A percentile compares a stretch with the other conserved stretches of the same genome.
Conservation (phyloP, 192 early-diverging fungal species). For the Coemansia sp. region DNA sequence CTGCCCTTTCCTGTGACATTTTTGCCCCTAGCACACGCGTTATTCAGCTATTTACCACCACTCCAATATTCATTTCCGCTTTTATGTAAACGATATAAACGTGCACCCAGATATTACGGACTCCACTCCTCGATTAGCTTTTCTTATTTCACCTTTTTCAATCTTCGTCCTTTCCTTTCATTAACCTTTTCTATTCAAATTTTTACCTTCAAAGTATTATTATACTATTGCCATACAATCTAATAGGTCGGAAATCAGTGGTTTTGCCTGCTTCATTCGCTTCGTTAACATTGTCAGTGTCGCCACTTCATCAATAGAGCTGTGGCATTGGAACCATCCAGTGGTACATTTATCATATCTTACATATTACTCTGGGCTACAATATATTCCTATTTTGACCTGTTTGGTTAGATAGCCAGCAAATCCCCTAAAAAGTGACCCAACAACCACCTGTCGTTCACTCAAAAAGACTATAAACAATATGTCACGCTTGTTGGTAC, state of each 20-base stretch:
- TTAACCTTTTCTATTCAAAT: neutral
- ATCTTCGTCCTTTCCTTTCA: neutral
- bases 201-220: neutral
- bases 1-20: neutral
- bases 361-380: too few species aligned
- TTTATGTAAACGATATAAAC: neutral
- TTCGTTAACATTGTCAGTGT: too few species aligned
- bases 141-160: neutral
- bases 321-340: too few species aligned
- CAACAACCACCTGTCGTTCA: neutral
- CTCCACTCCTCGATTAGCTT: neutral
- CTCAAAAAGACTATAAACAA: neutral
- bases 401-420: neutral
- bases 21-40: neutral
- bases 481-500: conserved; percentile 53
- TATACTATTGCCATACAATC: neutral
- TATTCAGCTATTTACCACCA: neutral
- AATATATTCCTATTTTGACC: conserved; percentile 6
- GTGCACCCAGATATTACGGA: neutral
- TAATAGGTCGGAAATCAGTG: neutral
- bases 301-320: too few species aligned
- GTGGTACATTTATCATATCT: too few species aligned
- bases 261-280: neutral
- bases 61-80: neutral
- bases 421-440: neutral